Evolutionary conservation across 495 filamentous ascomycete species (phyloP).

Genomic region (Podospora tetraspora): DNA sequence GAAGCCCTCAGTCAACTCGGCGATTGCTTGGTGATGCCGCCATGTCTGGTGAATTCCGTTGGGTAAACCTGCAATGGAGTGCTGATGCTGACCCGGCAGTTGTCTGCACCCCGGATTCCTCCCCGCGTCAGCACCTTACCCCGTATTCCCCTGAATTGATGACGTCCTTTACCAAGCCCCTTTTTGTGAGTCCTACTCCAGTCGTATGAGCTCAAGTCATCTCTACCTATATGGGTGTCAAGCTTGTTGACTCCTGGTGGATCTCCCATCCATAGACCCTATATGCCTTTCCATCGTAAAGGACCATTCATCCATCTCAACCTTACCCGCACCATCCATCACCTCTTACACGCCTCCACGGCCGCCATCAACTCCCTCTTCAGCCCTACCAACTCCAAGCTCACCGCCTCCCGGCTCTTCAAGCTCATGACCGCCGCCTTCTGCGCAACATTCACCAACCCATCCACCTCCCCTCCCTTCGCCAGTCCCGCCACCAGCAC

Average conservation of each 20-base stretch:
- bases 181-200: too few species aligned
- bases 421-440: constrained; percentile 71
- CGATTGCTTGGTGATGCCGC: not conserved
- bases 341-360: not conserved
- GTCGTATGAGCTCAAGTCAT: not conserved
- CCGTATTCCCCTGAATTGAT: not conserved
- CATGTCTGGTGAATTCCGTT: not conserved
- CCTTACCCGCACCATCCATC: too few species aligned
- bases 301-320: too few species aligned
- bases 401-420: constrained; percentile 67
- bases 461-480: constrained; percentile 43
- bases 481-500: constrained; percentile 64
- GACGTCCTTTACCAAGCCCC: not conserved
- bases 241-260: not conserved
- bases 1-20: not conserved
- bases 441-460: constrained; percentile 58
- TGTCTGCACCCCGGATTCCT: not conserved
- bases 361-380: constrained; percentile 28
- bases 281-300: too few species aligned
- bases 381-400: constrained; percentile 36
- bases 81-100: not conserved
- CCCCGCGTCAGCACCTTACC: not conserved
- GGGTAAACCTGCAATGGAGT: not conserved
- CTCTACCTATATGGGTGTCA: not conserved
- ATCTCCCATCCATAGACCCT: too few species aligned